These are phyloP conservation scores for Polygonum maritimum DNA, from an alignment of 148 eudicot genomes.

Conservation along the genomic window DNA sequence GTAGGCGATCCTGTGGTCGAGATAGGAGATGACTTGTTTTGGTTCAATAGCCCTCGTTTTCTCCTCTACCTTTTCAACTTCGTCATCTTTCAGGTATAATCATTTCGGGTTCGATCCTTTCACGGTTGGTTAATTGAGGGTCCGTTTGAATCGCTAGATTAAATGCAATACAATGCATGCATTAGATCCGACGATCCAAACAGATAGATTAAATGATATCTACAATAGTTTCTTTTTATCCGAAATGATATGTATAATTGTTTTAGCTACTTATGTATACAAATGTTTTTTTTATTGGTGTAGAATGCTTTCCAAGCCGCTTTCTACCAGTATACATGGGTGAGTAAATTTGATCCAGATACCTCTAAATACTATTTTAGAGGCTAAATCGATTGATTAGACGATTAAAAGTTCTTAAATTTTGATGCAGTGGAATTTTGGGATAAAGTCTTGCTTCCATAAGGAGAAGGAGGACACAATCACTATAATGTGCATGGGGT, in stretches of 20 bases:
- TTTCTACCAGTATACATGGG: conserved; percentile 27
- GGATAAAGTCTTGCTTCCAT: conserved; percentile 30
- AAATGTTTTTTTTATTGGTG: background rate
- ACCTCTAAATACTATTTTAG: too few relatives aligned
- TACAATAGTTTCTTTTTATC: too few relatives aligned
- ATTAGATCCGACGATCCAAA: too few relatives aligned
- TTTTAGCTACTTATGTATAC: too few relatives aligned
- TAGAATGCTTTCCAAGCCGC: conserved; percentile 36
- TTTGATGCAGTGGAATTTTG: conserved; percentile 27
- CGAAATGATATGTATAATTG: too few relatives aligned
- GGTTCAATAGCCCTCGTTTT: conserved; percentile 39
- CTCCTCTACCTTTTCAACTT: conserved; percentile 35
- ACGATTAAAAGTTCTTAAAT: background rate
- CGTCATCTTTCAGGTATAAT: conserved; percentile 25
- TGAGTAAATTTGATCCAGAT: background rate
- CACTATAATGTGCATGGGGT: conserved; percentile 35
- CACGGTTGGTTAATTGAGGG: too few relatives aligned
- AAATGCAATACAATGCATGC: too few relatives aligned
- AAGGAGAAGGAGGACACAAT: conserved; percentile 24
- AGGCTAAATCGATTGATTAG: too few relatives aligned
- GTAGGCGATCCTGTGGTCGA: conserved; percentile 31
- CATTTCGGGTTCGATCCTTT: too few relatives aligned
- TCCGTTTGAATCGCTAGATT: too few relatives aligned
- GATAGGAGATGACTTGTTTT: conserved; percentile 38
- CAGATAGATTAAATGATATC: too few relatives aligned